phyloP scores from a whole-genome alignment of 1,284 basidiomycete species.

The Pseudozyma tsukubaensis region DNA sequence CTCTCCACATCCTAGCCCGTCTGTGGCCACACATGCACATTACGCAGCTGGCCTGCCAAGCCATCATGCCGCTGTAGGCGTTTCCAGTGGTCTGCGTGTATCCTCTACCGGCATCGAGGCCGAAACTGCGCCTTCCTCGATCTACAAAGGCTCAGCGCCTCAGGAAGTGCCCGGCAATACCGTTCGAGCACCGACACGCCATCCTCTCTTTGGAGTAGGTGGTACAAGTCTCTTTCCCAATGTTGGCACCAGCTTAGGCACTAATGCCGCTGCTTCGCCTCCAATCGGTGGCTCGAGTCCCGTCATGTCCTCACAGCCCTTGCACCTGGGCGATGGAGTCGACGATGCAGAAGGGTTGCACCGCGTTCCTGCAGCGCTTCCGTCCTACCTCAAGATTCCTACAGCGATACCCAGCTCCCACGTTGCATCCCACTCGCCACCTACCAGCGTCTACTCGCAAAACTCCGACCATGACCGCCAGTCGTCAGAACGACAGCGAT shows the following conservation, averaged over 20 bases:
- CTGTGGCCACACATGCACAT: slow-evolving; percentile 50
- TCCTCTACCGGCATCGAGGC: slow-evolving; percentile 22
- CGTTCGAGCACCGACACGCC: slow-evolving; percentile 32
- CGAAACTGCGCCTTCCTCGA: slow-evolving; percentile 5
- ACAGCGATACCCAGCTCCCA: slow-evolving; percentile 64
- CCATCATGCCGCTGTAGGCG: slow-evolving; percentile 33
- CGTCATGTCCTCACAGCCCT: slow-evolving; percentile 39
- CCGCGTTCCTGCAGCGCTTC: slow-evolving; percentile 48
- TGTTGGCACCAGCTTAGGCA: slow-evolving; percentile 41
- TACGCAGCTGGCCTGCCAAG: slow-evolving; percentile 49
- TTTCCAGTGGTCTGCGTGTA: slow-evolving; percentile 40
- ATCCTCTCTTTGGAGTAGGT: slow-evolving; percentile 39
- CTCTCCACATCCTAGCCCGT: slow-evolving; percentile 49
- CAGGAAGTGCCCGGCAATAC: slow-evolving; percentile 33
- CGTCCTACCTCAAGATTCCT: slow-evolving; percentile 68
- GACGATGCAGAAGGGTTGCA: slow-evolving; percentile 19
- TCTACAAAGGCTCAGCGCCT: slow-evolving; percentile 31
- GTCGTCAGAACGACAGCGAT: slow-evolving; percentile 20
- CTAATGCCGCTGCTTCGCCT: slow-evolving; percentile 38
- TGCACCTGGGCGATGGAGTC: slow-evolving; percentile 14
- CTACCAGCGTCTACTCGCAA: slow-evolving; percentile 37
- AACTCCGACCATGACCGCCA: slow-evolving; percentile 26
- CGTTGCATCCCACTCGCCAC: slow-evolving; percentile 35
- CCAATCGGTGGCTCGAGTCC: slow-evolving; percentile 40
- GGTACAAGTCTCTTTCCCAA: slow-evolving; percentile 39